phyloP scores from a whole-genome alignment of 306 rosid genomes.

The Gynostemma pentaphyllum region DNA sequence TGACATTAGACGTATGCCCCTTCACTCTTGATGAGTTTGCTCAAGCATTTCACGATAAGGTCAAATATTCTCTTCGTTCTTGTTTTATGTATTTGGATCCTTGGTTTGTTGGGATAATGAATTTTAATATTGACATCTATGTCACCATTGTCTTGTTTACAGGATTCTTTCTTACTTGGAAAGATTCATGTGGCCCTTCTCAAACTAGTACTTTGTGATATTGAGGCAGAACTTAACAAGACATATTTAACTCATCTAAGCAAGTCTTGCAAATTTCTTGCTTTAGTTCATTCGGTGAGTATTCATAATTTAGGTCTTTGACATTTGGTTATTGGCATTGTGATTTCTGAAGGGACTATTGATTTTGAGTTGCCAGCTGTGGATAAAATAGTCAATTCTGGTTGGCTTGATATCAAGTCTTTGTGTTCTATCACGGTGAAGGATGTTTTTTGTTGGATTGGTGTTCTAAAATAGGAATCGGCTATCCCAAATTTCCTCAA shows the following conservation, averaged over 20 bases:
- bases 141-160: constrained; percentile 14
- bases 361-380: neutral
- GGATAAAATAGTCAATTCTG: neutral
- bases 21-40: constrained; percentile 91
- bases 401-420: neutral
- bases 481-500: neutral
- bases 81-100: neutral
- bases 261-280: constrained; percentile 87
- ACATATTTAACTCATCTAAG: constrained; percentile 44
- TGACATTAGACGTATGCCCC: constrained; percentile 46
- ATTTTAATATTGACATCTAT: neutral
- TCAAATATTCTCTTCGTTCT: constrained; percentile 28
- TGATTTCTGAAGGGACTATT: neutral
- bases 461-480: neutral
- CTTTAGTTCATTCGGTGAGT: constrained; percentile 84
- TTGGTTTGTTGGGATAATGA: neutral
- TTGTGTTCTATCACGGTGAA: neutral
- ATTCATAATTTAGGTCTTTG: constrained; percentile 6
- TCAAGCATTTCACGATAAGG: constrained; percentile 93
- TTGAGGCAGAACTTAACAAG: constrained; percentile 47
- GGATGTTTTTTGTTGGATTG: neutral
- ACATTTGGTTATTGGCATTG: neutral
- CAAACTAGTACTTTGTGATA: constrained; percentile 60
- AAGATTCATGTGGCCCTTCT: constrained; percentile 79
- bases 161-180: constrained; percentile 84